A percentile compares a stretch with the other conserved stretches of the same genome.
phyloP scores from a whole-genome alignment of 495 filamentous ascomycete species.

The Amphirosellinia nigrospora region DNA sequence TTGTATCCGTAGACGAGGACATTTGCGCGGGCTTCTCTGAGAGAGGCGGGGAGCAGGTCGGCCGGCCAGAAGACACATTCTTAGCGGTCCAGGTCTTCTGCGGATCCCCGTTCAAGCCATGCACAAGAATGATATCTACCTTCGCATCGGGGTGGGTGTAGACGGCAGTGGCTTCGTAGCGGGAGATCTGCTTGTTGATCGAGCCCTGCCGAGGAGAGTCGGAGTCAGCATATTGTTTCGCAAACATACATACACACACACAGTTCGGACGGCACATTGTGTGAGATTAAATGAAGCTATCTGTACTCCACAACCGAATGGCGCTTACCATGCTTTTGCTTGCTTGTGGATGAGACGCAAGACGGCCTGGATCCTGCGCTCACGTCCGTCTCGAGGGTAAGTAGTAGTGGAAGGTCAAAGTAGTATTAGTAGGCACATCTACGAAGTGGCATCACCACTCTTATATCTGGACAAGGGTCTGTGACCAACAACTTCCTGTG shows the following conservation, averaged over 20 bases:
- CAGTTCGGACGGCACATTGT: conserved; percentile 6
- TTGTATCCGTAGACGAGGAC: conserved; percentile 88
- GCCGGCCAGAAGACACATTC: conserved; percentile 75
- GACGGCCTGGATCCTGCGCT: conserved; percentile 24
- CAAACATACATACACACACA: background rate
- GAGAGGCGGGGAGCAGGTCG: conserved; percentile 71
- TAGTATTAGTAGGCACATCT: conserved; percentile 21
- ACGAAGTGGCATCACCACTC: conserved; percentile 18
- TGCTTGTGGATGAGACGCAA: conserved; percentile 31
- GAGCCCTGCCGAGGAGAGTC: conserved; percentile 41
- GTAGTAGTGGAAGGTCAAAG: conserved; percentile 16
- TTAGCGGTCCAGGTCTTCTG: conserved; percentile 75
- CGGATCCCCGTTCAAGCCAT: conserved; percentile 83
- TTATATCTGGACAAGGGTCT: conserved; percentile 24
- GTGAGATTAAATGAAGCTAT: conserved; percentile 4
- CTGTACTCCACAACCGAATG: background rate
- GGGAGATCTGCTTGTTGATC: conserved; percentile 63
- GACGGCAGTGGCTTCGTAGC: conserved; percentile 73
- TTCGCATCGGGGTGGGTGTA: conserved; percentile 65
- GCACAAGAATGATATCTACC: conserved; percentile 77
- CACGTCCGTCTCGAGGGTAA: conserved; percentile 26
- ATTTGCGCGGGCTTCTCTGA: conserved; percentile 67
- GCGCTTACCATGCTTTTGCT: conserved; percentile 39
- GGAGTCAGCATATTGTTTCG: conserved; percentile 28
- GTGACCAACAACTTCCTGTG: background rate